Base-by-base conservation (phyloP, 2,329 filamentous ascomycete genomes). In the Phyllosticta citribraziliensis region DNA sequence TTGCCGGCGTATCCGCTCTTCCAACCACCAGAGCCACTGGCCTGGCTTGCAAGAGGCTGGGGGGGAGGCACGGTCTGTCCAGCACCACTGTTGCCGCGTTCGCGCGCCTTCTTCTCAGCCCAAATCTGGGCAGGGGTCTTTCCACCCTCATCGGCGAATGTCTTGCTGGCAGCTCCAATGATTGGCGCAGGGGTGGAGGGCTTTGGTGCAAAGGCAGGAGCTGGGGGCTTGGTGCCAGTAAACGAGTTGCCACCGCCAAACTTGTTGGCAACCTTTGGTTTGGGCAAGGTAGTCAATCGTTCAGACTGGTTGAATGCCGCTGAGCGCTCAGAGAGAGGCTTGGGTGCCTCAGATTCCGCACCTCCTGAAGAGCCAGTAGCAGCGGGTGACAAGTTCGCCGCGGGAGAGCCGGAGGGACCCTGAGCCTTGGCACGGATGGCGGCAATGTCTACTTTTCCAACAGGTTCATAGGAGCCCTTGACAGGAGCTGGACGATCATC, bases 71-170 rank as follows among this genome's bases (percentile, higher is more conserved):
- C 73, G 27, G 78, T 76, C 56, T 81, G 77, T 57, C 72, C 77
- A 51, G 78, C 78, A 54, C 83, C 86, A 57, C 74, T 79, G 24
- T 73, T 66, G 22, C 82, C 85, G 62, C 87, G 82, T 72, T 94
- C 86, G 63, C 86, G 87, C 47, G 89, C 93, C 79, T 97, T 97
- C 79, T 92, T 96, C 79, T 99, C 94, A 0, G 93, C 93, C 94
- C 94, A 99, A 40, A 96, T 78, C 74, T 99, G 94, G 30, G 94
- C 92, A 6, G 94, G 94, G 5, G 94, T 97, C 80, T 97, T 99
- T 64, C 94, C 94, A 65, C 89, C 92, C 73, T 95, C 81, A 66
- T 97, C 92, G 17, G 94, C 94, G 78, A 97, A 99, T 0, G 91
- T 96, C 69, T 91, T 87, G 76, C 91, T 95, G 47, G 92, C 91